Base-by-base conservation (phyloP, 176 grass and related monocot species). In the Oryza coarctata region DNA sequence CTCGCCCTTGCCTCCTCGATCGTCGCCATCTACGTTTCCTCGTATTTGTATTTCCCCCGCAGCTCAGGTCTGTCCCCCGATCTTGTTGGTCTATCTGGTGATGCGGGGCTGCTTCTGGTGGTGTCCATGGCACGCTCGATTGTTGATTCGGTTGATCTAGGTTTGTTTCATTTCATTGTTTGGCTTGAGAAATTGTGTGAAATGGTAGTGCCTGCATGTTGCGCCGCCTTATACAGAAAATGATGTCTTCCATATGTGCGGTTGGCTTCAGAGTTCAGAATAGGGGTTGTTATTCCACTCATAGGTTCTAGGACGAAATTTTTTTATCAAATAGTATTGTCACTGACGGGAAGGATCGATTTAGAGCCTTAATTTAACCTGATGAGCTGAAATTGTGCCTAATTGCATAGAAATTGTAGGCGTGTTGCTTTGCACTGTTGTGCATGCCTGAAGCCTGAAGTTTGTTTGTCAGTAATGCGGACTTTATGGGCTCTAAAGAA, bases 111-210 rank as follows among this genome's bases (percentile, higher is more conserved):
- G 28, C 15, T 20, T 28, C n/a, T 30, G 60, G 60, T 55, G 33
- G 34, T n/a, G 78, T 34, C 28, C 3, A 14, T 50, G 9, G 70
- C 26, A 70, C 50, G 26, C 22, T 31, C 33, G 40, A 26, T 7
- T 26, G 39, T 41, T 77, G 66, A 14, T 33, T 83, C 9, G 32
- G 25, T 72, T 65, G 57, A 33, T 79, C 4, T 49, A 29, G 65
- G 30, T 85, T 78, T 47, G 74, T 62, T 69, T 47, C 47, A 22
- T 36, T 6, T 62, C 13, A n/a, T 23, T 76, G 17, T 20, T 77
- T 15, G 9, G 17, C 9, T 77, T 15, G 9, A 13, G 45, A 50
- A 20, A 50, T 50, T 33, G 9, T 26, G 14, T 36, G 4, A 72
- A 14, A 75, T 61, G 22, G 38, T 62, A 47, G 10, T 44, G 20